Conservation (phyloP, 2,329 filamentous ascomycete genomes). For the Colletotrichum aenigma region DNA sequence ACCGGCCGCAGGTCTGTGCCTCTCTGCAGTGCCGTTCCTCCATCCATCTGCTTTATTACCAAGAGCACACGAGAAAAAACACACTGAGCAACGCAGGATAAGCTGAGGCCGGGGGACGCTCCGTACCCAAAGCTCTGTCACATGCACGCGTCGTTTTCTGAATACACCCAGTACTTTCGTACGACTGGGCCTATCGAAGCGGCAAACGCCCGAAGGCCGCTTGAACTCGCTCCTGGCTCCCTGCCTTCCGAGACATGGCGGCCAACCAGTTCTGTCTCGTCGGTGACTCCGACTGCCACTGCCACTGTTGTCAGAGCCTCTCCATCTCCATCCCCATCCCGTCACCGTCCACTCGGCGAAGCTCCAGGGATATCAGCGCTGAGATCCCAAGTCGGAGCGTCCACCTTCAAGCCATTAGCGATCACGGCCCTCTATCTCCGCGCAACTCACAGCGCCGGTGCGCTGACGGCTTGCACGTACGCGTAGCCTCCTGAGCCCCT, state of each 20-base stretch:
- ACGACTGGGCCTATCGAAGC: neutral
- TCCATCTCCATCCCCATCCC: neutral
- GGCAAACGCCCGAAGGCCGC: neutral
- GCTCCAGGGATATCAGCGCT: neutral
- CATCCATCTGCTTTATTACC: neutral
- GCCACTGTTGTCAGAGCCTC: neutral
- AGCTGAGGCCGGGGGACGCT: neutral
- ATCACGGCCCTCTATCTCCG: neutral
- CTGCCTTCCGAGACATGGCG: constrained; percentile 17
- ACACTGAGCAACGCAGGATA: neutral
- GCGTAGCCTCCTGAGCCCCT: neutral
- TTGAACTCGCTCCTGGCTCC: neutral
- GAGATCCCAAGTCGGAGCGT: neutral
- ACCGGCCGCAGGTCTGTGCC: neutral
- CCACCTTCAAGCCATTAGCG: neutral
- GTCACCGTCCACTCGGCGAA: neutral
- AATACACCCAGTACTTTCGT: neutral
- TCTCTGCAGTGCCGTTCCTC: neutral
- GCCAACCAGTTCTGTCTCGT: neutral
- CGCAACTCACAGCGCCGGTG: neutral
- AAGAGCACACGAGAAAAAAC: neutral
- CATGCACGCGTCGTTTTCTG: neutral
- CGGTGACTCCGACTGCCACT: constrained; percentile 7
- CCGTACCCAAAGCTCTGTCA: neutral
- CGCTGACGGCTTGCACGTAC: neutral